Evolutionary conservation across 2,329 filamentous ascomycete genomes (phyloP), one percentile per base, ranked within the genome.

Genomic region (Ophiocordyceps polyrhachis-furcata): DNA sequence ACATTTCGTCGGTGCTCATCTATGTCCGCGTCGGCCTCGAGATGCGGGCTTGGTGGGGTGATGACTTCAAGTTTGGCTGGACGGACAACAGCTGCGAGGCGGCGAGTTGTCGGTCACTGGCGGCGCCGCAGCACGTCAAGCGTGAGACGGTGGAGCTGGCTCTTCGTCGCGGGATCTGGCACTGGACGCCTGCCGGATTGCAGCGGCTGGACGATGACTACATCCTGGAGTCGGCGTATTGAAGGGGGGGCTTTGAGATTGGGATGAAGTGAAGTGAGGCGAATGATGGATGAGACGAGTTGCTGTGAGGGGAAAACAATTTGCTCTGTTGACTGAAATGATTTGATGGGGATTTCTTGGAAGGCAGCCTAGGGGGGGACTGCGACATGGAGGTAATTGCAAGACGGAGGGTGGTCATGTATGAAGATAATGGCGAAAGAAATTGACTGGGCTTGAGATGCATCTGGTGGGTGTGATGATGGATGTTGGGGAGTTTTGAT

Each of bases 61-160:
- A 66, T 44, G 62, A 66, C 46, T 55, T 66, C 47, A 55, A 54
- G 19, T 51, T 64, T 40, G 62, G 62, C 41, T 66, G 63, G 63
- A 62, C 52, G 17, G 61, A 66, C 49, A 66, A 64, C 46, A 60
- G 54, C 41, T 66, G 63, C 47, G 55, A 60, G 21, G 62, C 63
- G 40, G 56, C 58, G 7, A 50, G 49, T 40, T 66, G 63, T 43
- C 63, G 63, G 37, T 51, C 52, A 5, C 50, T 47, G 25, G 47
- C 49, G 2, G 47, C 50, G 17, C 49, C 55, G 19, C 53, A 56
- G 35, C 49, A 48, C 20, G 54, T 54, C 45, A 62, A 60, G 52
- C 54, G 59, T 21, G 55, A 63, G 44, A 54, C 52, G 31, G 53
- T 60, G 15, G 51, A 56, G 31, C 53, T 53, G 19, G 55, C 56